Percentiles rank a stretch among this genome's conserved stretches.
Conservation (phyloP, 2,329 filamentous ascomycete species). For the Colletotrichum ledebouriae region DNA sequence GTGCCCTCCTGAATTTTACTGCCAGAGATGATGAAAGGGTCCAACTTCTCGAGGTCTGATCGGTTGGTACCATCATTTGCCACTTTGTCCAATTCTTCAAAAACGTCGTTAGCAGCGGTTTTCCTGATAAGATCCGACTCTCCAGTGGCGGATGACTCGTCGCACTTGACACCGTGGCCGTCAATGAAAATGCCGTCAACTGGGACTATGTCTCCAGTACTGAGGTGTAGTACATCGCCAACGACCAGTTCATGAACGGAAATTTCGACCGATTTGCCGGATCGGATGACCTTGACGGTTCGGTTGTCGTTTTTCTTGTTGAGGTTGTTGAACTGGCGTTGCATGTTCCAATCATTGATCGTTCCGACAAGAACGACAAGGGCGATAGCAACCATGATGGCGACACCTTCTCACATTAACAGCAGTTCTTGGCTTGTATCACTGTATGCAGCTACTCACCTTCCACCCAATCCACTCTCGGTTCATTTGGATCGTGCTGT, state of each 20-base stretch:
- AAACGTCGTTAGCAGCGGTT: constrained; percentile 69
- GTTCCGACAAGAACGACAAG: constrained; percentile 73
- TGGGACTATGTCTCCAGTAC: constrained; percentile 76
- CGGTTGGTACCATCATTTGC: constrained; percentile 56
- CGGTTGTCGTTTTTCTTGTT: constrained; percentile 72
- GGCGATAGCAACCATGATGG: constrained; percentile 71
- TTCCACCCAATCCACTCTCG: constrained; percentile 71
- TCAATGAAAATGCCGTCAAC: constrained; percentile 76
- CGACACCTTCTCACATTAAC: constrained; percentile 59
- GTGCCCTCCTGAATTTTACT: constrained; percentile 67
- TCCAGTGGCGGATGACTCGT: constrained; percentile 78
- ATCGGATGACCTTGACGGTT: constrained; percentile 74
- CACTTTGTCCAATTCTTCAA: constrained; percentile 66
- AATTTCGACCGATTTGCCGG: constrained; percentile 70
- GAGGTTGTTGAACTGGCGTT: constrained; percentile 70
- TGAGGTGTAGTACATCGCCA: constrained; percentile 76
- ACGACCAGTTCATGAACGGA: constrained; percentile 75
- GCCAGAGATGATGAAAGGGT: constrained; percentile 75
- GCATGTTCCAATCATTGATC: constrained; percentile 74
- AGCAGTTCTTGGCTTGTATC: too few species aligned
- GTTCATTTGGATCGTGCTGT: constrained; percentile 55
- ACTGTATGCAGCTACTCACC: too few species aligned
- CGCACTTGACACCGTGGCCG: constrained; percentile 75
- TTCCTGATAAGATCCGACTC: constrained; percentile 80
- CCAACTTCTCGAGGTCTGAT: constrained; percentile 47